A percentile compares a stretch with the other conserved stretches of the same genome.
Evolutionary conservation across 805 yeast species (phyloP).

Genomic region (Candida vaughaniae): DNA sequence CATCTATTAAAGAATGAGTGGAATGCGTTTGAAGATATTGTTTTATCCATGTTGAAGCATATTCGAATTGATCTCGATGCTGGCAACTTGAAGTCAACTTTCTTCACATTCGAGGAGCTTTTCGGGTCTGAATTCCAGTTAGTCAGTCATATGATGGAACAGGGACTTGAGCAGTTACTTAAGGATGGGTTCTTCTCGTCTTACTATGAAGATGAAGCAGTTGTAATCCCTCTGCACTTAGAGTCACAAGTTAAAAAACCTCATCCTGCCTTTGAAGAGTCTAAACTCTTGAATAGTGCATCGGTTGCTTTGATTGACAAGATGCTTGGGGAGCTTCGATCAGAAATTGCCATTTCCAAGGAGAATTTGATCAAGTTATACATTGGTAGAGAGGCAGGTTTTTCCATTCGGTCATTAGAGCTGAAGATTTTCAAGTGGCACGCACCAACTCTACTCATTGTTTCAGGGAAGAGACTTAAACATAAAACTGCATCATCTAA

Average conservation of each 20-base stretch:
- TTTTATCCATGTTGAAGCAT: constrained; percentile 48
- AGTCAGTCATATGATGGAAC: constrained; percentile 11
- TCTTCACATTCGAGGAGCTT: constrained; percentile 19
- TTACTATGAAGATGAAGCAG: constrained; percentile 4
- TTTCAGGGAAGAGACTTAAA: constrained; percentile 60
- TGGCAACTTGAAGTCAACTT: constrained; percentile 2
- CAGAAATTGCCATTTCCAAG: constrained; percentile 38
- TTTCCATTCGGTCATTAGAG: constrained; percentile 84
- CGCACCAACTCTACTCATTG: constrained; percentile 73
- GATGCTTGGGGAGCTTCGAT: constrained; percentile 20
- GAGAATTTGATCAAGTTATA: constrained; percentile 60
- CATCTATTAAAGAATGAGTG: constrained; percentile 30
- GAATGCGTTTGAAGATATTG: constrained; percentile 42
- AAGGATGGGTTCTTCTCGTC: constrained; percentile 31
- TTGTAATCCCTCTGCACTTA: constrained; percentile 2
- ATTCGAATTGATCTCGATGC: constrained; percentile 40
- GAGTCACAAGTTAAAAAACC: not conserved
- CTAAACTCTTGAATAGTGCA: constrained; percentile 43
- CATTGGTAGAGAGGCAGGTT: constrained; percentile 75
- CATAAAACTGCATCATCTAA: constrained; percentile 33
- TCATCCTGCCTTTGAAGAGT: constrained; percentile 16
- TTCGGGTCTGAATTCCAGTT: constrained; percentile 4
- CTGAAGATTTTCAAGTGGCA: constrained; percentile 84
- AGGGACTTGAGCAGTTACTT: constrained; percentile 20
- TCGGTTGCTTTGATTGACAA: constrained; percentile 39